Evolutionary conservation across 306 rosid species (phyloP).

Genomic region (Acmispon strigosus): DNA sequence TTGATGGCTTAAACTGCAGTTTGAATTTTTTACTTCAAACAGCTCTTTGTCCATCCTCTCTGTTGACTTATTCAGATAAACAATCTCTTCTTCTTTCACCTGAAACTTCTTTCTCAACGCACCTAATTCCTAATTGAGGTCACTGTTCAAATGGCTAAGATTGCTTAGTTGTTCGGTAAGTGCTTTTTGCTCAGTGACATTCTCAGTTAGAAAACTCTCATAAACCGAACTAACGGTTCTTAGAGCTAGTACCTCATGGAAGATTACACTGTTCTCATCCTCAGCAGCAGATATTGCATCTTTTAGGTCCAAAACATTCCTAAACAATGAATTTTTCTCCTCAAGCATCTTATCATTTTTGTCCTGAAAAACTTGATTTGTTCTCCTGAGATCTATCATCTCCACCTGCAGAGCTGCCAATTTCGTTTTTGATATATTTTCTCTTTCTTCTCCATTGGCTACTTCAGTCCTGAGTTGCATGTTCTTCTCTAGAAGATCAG

Average conservation of each 20-base stretch:
- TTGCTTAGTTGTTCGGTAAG: constrained; percentile 39
- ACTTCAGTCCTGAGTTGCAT: constrained; percentile 43
- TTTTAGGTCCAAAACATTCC: constrained; percentile 43
- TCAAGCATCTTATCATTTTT: constrained; percentile 50
- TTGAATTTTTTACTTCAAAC: constrained; percentile 36
- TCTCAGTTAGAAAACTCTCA: constrained; percentile 47
- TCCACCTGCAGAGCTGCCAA: constrained; percentile 38
- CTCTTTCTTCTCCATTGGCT: constrained; percentile 43
- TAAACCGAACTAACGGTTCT: constrained; percentile 49
- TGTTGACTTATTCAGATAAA: constrained; percentile 38
- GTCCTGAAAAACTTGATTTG: constrained; percentile 40
- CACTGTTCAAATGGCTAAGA: constrained; percentile 38
- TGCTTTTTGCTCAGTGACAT: constrained; percentile 41
- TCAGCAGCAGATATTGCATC: constrained; percentile 38
- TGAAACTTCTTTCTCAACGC: constrained; percentile 41
- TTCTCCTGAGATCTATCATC: constrained; percentile 38
- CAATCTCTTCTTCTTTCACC: constrained; percentile 50
- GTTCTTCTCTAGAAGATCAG: constrained; percentile 49
- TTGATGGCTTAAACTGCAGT: constrained; percentile 45
- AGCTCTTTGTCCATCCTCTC: constrained; percentile 50
- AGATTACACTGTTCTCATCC: constrained; percentile 46
- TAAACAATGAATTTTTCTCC: constrained; percentile 50
- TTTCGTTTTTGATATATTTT: constrained; percentile 37
- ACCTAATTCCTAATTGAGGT: constrained; percentile 44
- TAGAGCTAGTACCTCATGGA: constrained; percentile 52